These are phyloP conservation scores for Candida maltosa DNA, from an alignment of 805 yeast species.

Conservation along the genomic window DNA sequence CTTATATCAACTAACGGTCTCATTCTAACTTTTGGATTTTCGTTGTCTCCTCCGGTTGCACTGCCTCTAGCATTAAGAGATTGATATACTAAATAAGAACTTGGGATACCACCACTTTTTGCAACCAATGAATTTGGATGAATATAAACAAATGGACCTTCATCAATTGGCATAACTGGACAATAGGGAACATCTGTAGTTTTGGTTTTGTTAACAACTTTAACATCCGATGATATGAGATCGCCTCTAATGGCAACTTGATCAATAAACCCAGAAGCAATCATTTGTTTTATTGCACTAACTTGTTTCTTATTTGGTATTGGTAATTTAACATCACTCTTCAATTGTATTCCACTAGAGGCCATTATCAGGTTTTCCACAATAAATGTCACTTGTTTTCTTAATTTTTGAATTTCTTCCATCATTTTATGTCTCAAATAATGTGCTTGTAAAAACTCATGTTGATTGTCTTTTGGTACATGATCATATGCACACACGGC, in stretches of 20 bases:
- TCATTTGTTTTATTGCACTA: slow-evolving; percentile 82
- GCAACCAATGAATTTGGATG: slow-evolving; percentile 75
- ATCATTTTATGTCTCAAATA: slow-evolving; percentile 75
- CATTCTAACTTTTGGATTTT: slow-evolving; percentile 53
- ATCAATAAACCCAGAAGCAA: slow-evolving; percentile 90
- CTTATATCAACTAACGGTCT: slow-evolving; percentile 72
- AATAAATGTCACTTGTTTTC: slow-evolving; percentile 75
- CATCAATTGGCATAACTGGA: slow-evolving; percentile 42
- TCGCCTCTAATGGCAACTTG: slow-evolving; percentile 87
- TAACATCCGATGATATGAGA: slow-evolving; percentile 58
- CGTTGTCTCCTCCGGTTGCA: slow-evolving; percentile 41
- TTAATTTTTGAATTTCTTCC: slow-evolving; percentile 79
- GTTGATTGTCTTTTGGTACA: slow-evolving; percentile 46
- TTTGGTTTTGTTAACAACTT: slow-evolving; percentile 53
- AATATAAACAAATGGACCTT: slow-evolving; percentile 63
- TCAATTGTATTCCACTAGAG: slow-evolving; percentile 40
- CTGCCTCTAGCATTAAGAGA: slow-evolving; percentile 53
- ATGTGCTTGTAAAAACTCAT: slow-evolving; percentile 51
- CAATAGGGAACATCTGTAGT: slow-evolving; percentile 64
- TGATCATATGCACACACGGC: slow-evolving; percentile 89
- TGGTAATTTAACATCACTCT: slow-evolving; percentile 46
- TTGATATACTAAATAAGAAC: slow-evolving; percentile 73
- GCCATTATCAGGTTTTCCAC: slow-evolving; percentile 56
- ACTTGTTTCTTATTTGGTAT: slow-evolving; percentile 71
- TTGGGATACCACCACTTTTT: slow-evolving; percentile 66